A percentile compares a stretch with the other conserved stretches of the same genome.
Conservation (phyloP, 495 filamentous ascomycete genomes). For the Hypoxylon lenormandii region DNA sequence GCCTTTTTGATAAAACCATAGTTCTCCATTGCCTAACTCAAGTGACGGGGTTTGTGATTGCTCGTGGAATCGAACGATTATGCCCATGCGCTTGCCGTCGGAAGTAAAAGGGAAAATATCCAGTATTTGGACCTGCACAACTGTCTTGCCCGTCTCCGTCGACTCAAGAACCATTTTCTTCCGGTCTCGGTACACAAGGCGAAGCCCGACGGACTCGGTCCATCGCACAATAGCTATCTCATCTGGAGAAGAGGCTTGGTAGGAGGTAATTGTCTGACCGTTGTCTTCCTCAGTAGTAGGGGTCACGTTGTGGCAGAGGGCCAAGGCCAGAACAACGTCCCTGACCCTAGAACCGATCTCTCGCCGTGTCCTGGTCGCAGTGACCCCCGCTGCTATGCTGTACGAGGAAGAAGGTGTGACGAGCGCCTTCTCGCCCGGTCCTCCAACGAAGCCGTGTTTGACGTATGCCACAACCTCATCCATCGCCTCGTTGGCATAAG, state of each 20-base stretch:
- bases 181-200: constrained; percentile 85
- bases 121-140: constrained; percentile 88
- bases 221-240: constrained; percentile 98
- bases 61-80: constrained; percentile 84
- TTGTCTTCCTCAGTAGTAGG: constrained; percentile 86
- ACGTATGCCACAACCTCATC: constrained; percentile 92
- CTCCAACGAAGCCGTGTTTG: constrained; percentile 77
- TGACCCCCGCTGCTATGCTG: constrained; percentile 67
- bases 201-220: constrained; percentile 91
- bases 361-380: constrained; percentile 81
- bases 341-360: constrained; percentile 94
- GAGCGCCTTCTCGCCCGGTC: constrained; percentile 59
- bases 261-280: constrained; percentile 80
- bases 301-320: constrained; percentile 97
- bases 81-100: constrained; percentile 98
- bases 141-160: constrained; percentile 76
- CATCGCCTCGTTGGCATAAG: constrained; percentile 98
- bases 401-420: constrained; percentile 80
- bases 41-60: constrained; percentile 57
- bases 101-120: constrained; percentile 98
- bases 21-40: constrained; percentile 70
- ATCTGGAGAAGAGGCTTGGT: constrained; percentile 96
- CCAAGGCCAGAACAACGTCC: constrained; percentile 89
- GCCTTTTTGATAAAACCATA: constrained; percentile 99
- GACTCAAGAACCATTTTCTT: constrained; percentile 84